Evolutionary conservation across 208 protist genomes (phyloP).

Genomic region (Acanthamoeba lenticulata): DNA sequence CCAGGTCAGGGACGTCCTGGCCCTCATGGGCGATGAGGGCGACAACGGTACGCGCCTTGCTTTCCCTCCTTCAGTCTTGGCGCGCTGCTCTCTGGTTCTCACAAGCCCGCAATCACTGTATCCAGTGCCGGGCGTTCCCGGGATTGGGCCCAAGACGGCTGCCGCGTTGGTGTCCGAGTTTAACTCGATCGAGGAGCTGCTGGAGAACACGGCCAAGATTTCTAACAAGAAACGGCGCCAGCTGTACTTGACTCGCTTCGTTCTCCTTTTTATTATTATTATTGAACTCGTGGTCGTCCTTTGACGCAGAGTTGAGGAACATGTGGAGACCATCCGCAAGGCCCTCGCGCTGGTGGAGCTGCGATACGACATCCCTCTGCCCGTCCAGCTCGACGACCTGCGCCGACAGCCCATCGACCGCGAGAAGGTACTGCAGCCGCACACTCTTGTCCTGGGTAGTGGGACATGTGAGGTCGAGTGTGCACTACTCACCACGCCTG

Average conservation of each 20-base stretch:
- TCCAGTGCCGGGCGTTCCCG: conserved; percentile 24
- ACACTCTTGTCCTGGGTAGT: neutral
- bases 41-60: neutral
- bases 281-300: neutral
- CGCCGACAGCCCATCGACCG: neutral
- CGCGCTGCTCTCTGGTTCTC: no score
- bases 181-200: neutral
- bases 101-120: neutral
- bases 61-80: no score
- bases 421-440: neutral
- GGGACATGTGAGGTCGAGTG: no score
- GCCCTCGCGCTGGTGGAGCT: neutral
- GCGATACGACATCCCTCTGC: conserved; percentile 3
- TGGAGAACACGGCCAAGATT: neutral
- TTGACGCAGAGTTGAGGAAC: neutral
- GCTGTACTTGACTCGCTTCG: neutral
- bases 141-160: conserved; percentile 44
- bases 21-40: conserved; percentile 29
- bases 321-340: neutral
- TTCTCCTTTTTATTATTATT: neutral
- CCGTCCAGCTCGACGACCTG: neutral
- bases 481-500: neutral
- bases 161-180: conserved; percentile 1
- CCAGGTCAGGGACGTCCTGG: neutral
- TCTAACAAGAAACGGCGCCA: neutral